Conservation (phyloP, 148 eudicot species). For the Nepenthes mirabilis region DNA sequence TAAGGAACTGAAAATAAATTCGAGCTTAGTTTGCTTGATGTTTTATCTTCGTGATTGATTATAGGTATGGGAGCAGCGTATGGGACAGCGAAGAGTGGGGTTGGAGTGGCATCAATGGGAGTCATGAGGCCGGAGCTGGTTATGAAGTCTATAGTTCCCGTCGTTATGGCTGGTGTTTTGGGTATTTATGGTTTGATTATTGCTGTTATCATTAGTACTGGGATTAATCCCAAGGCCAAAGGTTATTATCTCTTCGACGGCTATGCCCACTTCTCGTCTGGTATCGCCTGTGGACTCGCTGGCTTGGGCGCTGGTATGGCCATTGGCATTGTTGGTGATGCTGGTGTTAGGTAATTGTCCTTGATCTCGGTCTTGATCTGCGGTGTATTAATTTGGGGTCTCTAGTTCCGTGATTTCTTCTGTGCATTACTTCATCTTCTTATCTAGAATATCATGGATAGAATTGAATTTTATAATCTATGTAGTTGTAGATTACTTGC, state of each 20-base stretch:
- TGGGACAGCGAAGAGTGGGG: constrained; percentile 55
- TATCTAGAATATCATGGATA: too few species aligned
- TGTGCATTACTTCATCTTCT: too few species aligned
- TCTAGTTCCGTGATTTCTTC: neutral
- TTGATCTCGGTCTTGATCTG: neutral
- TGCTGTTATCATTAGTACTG: constrained; percentile 53
- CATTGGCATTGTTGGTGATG: constrained; percentile 54
- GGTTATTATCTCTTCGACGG: constrained; percentile 49
- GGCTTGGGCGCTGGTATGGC: constrained; percentile 60
- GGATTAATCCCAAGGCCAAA: constrained; percentile 52
- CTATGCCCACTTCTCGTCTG: constrained; percentile 52
- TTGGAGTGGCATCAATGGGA: constrained; percentile 61
- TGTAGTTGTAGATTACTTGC: too few species aligned
- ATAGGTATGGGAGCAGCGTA: constrained; percentile 63
- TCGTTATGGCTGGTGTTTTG: constrained; percentile 67
- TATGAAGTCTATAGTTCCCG: constrained; percentile 61
- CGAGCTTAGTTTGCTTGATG: neutral
- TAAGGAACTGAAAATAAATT: neutral
- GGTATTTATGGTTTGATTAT: constrained; percentile 61
- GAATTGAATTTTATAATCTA: too few species aligned
- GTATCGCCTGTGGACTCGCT: constrained; percentile 51
- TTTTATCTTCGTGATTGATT: neutral
- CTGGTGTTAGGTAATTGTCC: constrained; percentile 39
- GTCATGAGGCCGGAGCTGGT: constrained; percentile 57
- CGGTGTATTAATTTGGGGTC: neutral